phyloP scores from a whole-genome alignment of 257 asterid genomes.

The Solanum tarapatanum region DNA sequence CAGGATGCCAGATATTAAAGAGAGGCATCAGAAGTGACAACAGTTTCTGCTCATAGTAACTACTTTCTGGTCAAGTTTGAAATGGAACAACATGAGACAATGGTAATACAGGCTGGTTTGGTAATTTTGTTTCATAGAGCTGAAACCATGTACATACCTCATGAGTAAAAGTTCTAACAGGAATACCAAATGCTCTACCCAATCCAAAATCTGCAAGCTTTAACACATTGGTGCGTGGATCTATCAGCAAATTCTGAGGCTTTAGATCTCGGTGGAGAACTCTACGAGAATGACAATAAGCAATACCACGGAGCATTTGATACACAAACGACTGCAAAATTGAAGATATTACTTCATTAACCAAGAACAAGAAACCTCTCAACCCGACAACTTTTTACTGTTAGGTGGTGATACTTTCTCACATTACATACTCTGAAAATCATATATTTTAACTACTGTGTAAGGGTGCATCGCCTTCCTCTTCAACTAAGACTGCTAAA shows the following conservation, averaged over 20 bases:
- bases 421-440: neutral
- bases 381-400: neutral
- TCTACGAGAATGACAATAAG: conserved; percentile 89
- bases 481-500: neutral
- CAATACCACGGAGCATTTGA: conserved; percentile 82
- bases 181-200: conserved; percentile 96
- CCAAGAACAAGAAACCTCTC: neutral
- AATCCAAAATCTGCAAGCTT: conserved; percentile 97
- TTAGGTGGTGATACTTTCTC: neutral
- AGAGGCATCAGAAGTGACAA: neutral
- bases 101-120: neutral
- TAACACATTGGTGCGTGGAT: conserved; percentile 64
- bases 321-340: conserved; percentile 51
- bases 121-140: neutral
- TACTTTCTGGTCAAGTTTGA: neutral
- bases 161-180: conserved; percentile 90
- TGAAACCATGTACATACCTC: conserved; percentile 37
- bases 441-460: neutral
- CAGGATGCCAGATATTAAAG: neutral
- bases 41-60: neutral
- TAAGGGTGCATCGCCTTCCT: neutral
- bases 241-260: conserved; percentile 92
- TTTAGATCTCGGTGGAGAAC: conserved; percentile 92
- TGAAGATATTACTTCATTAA: neutral
- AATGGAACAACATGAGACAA: neutral